Conservation (phyloP, 1,284 basidiomycete species). For the Coriolopsis trogii region DNA sequence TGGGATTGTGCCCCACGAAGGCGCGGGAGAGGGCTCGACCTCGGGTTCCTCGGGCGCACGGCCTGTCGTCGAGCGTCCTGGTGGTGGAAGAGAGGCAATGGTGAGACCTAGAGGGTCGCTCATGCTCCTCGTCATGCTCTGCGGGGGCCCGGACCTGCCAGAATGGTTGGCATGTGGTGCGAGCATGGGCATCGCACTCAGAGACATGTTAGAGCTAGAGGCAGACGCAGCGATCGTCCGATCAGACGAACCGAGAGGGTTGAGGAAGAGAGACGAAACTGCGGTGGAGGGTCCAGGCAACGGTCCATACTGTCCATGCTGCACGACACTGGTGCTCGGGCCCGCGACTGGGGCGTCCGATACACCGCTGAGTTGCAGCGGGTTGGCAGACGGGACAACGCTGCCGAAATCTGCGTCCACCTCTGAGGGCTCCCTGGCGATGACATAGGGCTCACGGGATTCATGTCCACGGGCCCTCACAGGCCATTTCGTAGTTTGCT, state of each 20-base stretch:
- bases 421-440: constrained; percentile 17
- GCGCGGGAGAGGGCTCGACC: constrained; percentile 24
- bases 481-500: constrained; percentile 12
- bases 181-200: not conserved
- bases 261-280: constrained; percentile 6
- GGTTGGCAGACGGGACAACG: constrained; percentile 11
- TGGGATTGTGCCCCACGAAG: constrained; percentile 24
- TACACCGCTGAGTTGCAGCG: constrained; percentile 15
- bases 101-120: constrained; percentile 5
- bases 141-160: not conserved
- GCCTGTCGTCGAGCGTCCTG: constrained; percentile 1
- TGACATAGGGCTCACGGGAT: constrained; percentile 8
- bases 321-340: constrained; percentile 5
- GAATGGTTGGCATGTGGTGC: not conserved
- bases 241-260: not conserved
- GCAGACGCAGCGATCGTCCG: constrained; percentile 1
- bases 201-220: not conserved
- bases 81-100: constrained; percentile 3
- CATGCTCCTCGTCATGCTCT: not conserved
- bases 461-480: constrained; percentile 11
- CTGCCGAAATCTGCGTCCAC: constrained; percentile 14
- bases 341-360: constrained; percentile 10
- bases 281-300: constrained; percentile 4
- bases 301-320: constrained; percentile 7
- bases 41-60: constrained; percentile 1